Percentiles rank a stretch among this genome's conserved stretches.
Conservation (phyloP, 2,329 filamentous ascomycete species). For the Purpureocillium takamizusanense region DNA sequence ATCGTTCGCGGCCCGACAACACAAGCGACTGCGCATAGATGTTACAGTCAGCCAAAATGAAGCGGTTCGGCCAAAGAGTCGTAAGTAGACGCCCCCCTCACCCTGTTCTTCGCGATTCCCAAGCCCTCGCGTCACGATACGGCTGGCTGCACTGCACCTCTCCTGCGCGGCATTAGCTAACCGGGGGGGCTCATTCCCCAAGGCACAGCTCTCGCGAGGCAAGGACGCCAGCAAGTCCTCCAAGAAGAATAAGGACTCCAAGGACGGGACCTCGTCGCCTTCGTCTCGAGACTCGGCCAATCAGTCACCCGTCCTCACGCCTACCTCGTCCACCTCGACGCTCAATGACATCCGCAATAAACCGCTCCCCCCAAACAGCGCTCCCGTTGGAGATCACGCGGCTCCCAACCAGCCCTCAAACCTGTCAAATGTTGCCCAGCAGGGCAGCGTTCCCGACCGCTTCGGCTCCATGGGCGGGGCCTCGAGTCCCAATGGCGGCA, state of each 20-base stretch:
- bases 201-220: constrained; percentile 72
- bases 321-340: constrained; percentile 81
- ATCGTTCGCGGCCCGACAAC: background rate
- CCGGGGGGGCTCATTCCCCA: constrained; percentile 5
- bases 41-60: constrained; percentile 57
- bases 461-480: constrained; percentile 27
- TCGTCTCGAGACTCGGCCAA: constrained; percentile 46
- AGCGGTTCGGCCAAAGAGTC: constrained; percentile 93
- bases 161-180: constrained; percentile 7
- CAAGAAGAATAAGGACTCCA: constrained; percentile 64
- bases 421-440: constrained; percentile 25
- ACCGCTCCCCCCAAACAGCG: constrained; percentile 54
- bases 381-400: constrained; percentile 32
- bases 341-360: constrained; percentile 82
- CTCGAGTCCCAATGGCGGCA: constrained; percentile 26
- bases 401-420: constrained; percentile 29
- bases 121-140: background rate
- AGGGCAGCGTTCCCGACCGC: constrained; percentile 28
- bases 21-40: background rate
- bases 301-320: constrained; percentile 61
- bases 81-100: constrained; percentile 10
- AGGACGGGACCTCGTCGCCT: constrained; percentile 74
- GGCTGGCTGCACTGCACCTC: background rate
- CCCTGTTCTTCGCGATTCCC: background rate
- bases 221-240: constrained; percentile 80